Base-by-base conservation (phyloP, 2,329 filamentous ascomycete genomes). In the Colletotrichum siamense region DNA sequence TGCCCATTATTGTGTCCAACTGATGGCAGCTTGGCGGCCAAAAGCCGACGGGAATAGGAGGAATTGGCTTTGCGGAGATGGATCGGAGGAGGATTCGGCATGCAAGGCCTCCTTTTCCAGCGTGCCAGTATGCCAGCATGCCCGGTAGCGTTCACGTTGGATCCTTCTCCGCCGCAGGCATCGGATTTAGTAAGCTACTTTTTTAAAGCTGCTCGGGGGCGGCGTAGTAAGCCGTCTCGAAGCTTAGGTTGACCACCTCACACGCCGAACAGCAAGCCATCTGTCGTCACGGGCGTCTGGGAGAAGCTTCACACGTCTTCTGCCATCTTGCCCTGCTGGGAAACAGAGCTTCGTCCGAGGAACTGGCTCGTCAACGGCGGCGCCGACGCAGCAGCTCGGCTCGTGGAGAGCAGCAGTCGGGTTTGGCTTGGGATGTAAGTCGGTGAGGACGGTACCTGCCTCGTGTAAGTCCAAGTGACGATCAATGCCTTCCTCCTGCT, bases 11-110 rank as follows among this genome's bases (percentile, higher is more conserved):
- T 52, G 22, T 32, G 18, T 26, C 49, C 39, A 49, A 22, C 13
- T 34, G 22, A 63, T 57, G 66, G 15, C 71, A 64, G 59, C 32
- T 61, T 39, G 68, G 72, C 30, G 39, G 67, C 13, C 36, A 34
- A 57, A 36, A 74, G 36, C 49, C 22, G 66, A 67, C 71, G 71
- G 68, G 52, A 63, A 73, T 63, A 73, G 22, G 55, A 59, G 59
- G 49, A 34, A 44, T 61, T 26, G 39, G 55, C 55, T 62, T 62
- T 55, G 34, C 44, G 59, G 62, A 32, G 57, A 52, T 12, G 59
- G 26, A 28, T 63, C 22, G 26, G 26, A 26, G 55, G 55, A 62
- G 59, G 30, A 62, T 62, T 62, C 59, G 65, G 24, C 26, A 36
- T 44, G 63, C 24, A 57, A 55, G 59, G 52, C 32, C 70, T 36